These are phyloP conservation scores for Cytospora piceae DNA, from an alignment of 2,329 filamentous ascomycete species.

Conservation along the genomic window DNA sequence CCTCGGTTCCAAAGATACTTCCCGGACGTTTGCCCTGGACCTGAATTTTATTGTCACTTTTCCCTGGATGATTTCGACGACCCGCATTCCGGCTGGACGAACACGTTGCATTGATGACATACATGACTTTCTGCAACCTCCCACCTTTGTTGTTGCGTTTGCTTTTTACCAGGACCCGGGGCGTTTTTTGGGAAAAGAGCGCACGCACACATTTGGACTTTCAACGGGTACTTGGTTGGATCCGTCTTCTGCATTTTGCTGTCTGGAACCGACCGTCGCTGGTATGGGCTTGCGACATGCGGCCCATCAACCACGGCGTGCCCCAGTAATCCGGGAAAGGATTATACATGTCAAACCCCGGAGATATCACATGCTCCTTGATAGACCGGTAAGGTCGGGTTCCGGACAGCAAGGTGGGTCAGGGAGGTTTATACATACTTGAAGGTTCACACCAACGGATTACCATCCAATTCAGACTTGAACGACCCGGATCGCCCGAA, in stretches of 20 bases:
- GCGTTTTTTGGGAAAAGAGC: constrained; percentile 39
- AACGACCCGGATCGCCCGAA: constrained; percentile 5
- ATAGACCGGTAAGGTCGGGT: constrained; percentile 43
- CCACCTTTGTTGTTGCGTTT: constrained; percentile 19
- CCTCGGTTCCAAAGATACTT: constrained; percentile 18
- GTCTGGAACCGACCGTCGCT: constrained; percentile 43
- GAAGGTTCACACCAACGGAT: constrained; percentile 46
- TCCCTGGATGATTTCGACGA: constrained; percentile 18
- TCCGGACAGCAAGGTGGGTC: constrained; percentile 60
- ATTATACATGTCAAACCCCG: constrained; percentile 36
- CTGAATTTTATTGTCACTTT: constrained; percentile 26
- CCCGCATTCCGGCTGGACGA: constrained; percentile 16
- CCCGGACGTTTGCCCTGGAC: constrained; percentile 22
- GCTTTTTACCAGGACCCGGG: constrained; percentile 33
- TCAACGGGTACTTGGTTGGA: not conserved
- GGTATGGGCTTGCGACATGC: constrained; percentile 7
- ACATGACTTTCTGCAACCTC: constrained; percentile 13
- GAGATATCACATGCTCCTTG: constrained; percentile 36
- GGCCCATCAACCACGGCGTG: constrained; percentile 10
- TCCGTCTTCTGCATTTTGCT: constrained; percentile 41
- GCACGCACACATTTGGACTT: constrained; percentile 27
- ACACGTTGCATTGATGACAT: constrained; percentile 20
- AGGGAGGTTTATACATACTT: constrained; percentile 57
- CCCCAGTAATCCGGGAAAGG: constrained; percentile 29
- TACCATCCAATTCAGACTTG: constrained; percentile 1